Evolutionary conservation across 1,139 yeast genomes (phyloP).

Genomic region (Geotrichum fermentans): DNA sequence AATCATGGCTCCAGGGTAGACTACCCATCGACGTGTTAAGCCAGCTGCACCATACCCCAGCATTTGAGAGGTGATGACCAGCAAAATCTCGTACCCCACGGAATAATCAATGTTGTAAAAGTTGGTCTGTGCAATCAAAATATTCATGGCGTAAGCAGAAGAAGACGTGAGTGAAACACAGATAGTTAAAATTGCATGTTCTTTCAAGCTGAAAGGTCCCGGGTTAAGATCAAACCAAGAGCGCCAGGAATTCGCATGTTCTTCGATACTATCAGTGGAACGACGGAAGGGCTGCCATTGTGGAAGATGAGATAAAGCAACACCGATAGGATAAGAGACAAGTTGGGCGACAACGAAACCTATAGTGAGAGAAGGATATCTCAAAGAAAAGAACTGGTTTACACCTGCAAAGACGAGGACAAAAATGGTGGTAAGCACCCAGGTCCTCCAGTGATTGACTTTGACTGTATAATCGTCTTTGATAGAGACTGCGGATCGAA

Average conservation of each 20-base stretch:
- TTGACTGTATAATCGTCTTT: constrained; percentile 44
- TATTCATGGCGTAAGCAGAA: constrained; percentile 43
- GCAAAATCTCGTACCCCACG: constrained; percentile 43
- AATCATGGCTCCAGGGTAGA: constrained; percentile 47
- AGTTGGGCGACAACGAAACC: constrained; percentile 47
- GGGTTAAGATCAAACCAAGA: constrained; percentile 48
- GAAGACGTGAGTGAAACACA: constrained; percentile 48
- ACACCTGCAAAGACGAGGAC: constrained; percentile 44
- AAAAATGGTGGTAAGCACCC: constrained; percentile 34
- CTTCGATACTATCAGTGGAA: constrained; percentile 36
- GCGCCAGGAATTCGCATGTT: constrained; percentile 9
- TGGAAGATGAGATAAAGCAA: constrained; percentile 32
- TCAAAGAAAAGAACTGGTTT: constrained; percentile 49
- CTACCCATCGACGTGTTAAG: constrained; percentile 45
- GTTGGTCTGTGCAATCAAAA: constrained; percentile 44
- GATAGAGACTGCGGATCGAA: constrained; percentile 55
- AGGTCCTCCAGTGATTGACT: constrained; percentile 51
- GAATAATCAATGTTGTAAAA: constrained; percentile 48
- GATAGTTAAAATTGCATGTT: constrained; percentile 52
- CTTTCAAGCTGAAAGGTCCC: constrained; percentile 50
- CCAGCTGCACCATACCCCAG: constrained; percentile 48
- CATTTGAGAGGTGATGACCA: constrained; percentile 18
- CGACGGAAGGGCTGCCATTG: constrained; percentile 40
- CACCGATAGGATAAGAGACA: constrained; percentile 50
- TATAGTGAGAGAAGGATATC: constrained; percentile 45